Evolutionary conservation across 2,329 filamentous ascomycete species (phyloP), one percentile per base, ranked within the genome.

Genomic region (Fusarium paranaense): DNA sequence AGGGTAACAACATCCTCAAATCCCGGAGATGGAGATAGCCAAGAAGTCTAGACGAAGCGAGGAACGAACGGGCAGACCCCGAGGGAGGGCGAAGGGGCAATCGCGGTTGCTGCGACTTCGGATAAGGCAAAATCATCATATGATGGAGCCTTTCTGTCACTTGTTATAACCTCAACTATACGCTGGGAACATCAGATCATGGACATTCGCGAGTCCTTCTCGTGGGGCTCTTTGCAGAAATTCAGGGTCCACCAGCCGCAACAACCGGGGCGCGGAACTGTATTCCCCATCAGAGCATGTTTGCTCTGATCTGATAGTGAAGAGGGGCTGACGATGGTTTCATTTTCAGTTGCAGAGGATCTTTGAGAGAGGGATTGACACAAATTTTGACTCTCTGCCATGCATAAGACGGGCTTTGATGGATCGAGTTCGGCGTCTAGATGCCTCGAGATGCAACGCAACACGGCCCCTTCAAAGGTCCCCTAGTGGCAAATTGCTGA

Each of bases 161-260:
- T 67, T 40, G 58, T 59, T 61, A 73, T 72, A 62, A 42, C 57
- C 57, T 70, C 62, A 64, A 50, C 37, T 40, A 37, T 57, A 32
- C 59, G 56, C 10, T 30, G 18, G 4, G 25, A 38, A 32, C 30
- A 72, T 74, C 72, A 74, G 72, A 74, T 75, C 72, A 74, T 74
- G 33, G 16, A 30, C 13, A 38, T 18, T 47, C 42, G 52, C 45
- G 32, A 56, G 30, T 33, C 57, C 50, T 50, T 58, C 37, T 63
- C 64, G 68, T 62, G 70, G 70, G 69, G 42, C 69, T 40, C 57
- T 60, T 35, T 35, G 42, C 47, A 58, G 61, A 58, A 57, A 58
- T 22, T 37, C 54, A 62, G 59, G 32, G 60, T 65, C 54, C 35
- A 30, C 58, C 25, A 61, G 35, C 37, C 37, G 35, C 30, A 45